Evolutionary conservation across 768 basidiomycete genomes (phyloP), one percentile per base, ranked within the genome.

Genomic region (Suillus brevipes): DNA sequence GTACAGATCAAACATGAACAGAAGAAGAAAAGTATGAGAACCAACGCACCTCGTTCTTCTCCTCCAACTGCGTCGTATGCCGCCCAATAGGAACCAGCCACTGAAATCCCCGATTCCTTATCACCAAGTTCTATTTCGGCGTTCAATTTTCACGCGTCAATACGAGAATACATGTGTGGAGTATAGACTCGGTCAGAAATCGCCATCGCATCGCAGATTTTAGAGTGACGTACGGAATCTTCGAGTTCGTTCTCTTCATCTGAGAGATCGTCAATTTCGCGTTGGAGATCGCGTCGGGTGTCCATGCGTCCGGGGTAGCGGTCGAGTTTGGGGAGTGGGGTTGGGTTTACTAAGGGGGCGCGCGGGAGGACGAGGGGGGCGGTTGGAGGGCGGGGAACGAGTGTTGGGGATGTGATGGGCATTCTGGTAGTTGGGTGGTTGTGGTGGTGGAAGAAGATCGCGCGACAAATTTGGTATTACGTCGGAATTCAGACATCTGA

Each of bases 241-340:
- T 94, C 92, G n/a, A 94, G 72, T 69, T 93, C 90, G 60, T 81
- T 85, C 76, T 94, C 92, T 73, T 94, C 92, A 64, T 94, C 92
- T 65, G 90, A 92, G 66, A 94, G 77, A 70, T 94, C 91, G 57
- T 92, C 90, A 82, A 91, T 89, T 74, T 94, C 91, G 47, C 86
- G 84, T 66, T 85, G 83, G 37, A 92, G 73, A 74, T 94, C 89
- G 28, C 92, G 85, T 49, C 83, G 80, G 38, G 83, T 81, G 69
- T 87, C 88, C 68, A 92, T 75, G 50, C 85, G 82, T 2, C 83
- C 84, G 68, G 87, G 84, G 3, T 78, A 79, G 59, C 84, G 83
- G 45, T 84, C 79, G 18, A 67, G 68, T 58, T 74, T 80, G 4
- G 85, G 81, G 6, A 88, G 73, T 14, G 91, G 91, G 0, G 81